Conservation (phyloP, 306 rosid species). For the Quercus glauca region DNA sequence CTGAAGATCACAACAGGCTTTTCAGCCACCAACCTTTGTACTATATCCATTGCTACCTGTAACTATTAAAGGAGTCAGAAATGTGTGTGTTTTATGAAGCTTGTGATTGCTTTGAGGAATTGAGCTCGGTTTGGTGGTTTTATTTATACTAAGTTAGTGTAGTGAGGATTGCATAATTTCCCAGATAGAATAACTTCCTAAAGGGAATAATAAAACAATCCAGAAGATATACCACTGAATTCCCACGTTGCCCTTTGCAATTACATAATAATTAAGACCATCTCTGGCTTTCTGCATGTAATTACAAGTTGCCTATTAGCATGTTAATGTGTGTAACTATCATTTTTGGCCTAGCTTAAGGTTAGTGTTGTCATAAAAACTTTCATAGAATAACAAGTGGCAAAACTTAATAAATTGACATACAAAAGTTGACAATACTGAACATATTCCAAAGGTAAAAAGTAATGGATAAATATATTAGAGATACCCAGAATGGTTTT, state of each 20-base stretch:
- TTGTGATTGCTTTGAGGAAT: slow-evolving; percentile 30
- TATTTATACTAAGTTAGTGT: slow-evolving; percentile 45
- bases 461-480: background rate
- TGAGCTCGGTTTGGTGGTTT: slow-evolving; percentile 4
- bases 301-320: slow-evolving; percentile 19
- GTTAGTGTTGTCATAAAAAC: slow-evolving; percentile 2
- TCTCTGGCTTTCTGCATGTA: slow-evolving; percentile 16
- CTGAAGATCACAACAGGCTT: slow-evolving; percentile 77
- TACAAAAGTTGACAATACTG: background rate
- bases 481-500: background rate
- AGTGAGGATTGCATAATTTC: slow-evolving; percentile 17
- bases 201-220: slow-evolving; percentile 20
- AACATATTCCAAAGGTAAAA: background rate
- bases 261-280: background rate
- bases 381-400: slow-evolving; percentile 10
- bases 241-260: background rate
- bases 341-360: slow-evolving; percentile 27
- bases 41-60: slow-evolving; percentile 41
- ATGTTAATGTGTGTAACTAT: slow-evolving; percentile 26
- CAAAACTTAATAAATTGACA: background rate
- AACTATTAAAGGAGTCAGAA: background rate
- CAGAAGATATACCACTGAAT: slow-evolving; percentile 15
- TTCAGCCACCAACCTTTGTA: slow-evolving; percentile 49
- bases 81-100: background rate
- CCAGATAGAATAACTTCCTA: slow-evolving; percentile 23